Evolutionary conservation across 2,329 filamentous ascomycete genomes (phyloP).

Genomic region (Penicillium italicum): DNA sequence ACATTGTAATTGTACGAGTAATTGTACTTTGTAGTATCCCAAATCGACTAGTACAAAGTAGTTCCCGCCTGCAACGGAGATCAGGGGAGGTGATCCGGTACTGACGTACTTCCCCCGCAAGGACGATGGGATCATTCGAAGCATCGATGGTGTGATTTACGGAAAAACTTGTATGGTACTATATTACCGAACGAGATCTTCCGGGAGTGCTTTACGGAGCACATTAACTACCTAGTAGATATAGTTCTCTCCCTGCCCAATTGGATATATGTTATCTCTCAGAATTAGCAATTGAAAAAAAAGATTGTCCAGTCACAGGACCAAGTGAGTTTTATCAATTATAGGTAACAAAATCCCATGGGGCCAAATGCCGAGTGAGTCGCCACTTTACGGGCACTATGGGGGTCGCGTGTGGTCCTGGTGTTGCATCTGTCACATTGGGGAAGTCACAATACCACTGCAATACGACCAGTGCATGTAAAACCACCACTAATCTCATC

Average conservation of each 20-base stretch:
- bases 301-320: background rate
- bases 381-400: slow-evolving; percentile 9
- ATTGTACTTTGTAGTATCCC: background rate
- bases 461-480: slow-evolving; percentile 14
- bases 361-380: slow-evolving; percentile 7
- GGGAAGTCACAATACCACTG: slow-evolving; percentile 3
- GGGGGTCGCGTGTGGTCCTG: background rate
- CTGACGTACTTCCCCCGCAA: slow-evolving; percentile 22
- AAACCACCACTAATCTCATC: background rate
- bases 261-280: background rate
- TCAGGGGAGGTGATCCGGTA: slow-evolving; percentile 21
- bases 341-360: background rate
- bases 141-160: slow-evolving; percentile 28
- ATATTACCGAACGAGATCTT: background rate
- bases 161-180: slow-evolving; percentile 4
- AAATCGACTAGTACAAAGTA: slow-evolving; percentile 10
- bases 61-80: slow-evolving; percentile 22
- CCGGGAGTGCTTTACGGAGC: background rate
- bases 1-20: background rate
- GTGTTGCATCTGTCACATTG: slow-evolving; percentile 12
- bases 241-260: background rate
- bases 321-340: background rate
- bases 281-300: too few relatives aligned
- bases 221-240: background rate
- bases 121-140: slow-evolving; percentile 19